phyloP scores from a whole-genome alignment of 2,329 filamentous ascomycete species.

The Monosporascus cannonballus region DNA sequence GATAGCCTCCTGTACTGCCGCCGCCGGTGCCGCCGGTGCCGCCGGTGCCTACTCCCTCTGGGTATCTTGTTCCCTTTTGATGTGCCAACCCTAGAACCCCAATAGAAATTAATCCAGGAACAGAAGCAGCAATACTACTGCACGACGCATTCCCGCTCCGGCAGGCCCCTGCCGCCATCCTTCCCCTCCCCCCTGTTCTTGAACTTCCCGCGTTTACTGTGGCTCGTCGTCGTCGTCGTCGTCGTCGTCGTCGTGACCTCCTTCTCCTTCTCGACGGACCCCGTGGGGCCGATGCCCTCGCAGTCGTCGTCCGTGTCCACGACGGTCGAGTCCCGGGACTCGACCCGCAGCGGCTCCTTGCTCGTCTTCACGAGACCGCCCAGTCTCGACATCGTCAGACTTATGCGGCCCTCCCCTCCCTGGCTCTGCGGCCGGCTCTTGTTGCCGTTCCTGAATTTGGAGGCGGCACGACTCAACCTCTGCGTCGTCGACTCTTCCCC shows the following conservation, averaged over 20 bases:
- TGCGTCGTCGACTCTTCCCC: slow-evolving; percentile 49
- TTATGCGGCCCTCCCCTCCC: slow-evolving; percentile 51
- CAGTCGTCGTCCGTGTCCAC: slow-evolving; percentile 18
- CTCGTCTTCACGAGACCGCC: slow-evolving; percentile 45
- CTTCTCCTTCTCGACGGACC: slow-evolving; percentile 15
- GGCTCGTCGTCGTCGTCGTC: slow-evolving; percentile 9
- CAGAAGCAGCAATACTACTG: slow-evolving; percentile 19
- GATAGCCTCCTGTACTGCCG: slow-evolving; percentile 11
- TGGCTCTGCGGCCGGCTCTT: slow-evolving; percentile 54
- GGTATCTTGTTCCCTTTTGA: slow-evolving; percentile 15
- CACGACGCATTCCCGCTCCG: slow-evolving; percentile 26
- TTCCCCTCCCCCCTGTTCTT: slow-evolving; percentile 11
- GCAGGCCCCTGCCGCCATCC: slow-evolving; percentile 17
- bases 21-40: slow-evolving; percentile 3
- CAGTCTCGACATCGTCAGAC: slow-evolving; percentile 50
- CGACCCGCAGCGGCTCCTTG: slow-evolving; percentile 39
- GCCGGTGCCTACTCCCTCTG: slow-evolving; percentile 2
- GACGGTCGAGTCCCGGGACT: slow-evolving; percentile 22
- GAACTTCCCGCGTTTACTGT: slow-evolving; percentile 10
- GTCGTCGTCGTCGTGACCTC: slow-evolving; percentile 10
- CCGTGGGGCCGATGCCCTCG: slow-evolving; percentile 14
- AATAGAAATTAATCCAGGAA: slow-evolving; percentile 3
- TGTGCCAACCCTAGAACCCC: slow-evolving; percentile 7
- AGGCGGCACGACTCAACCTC: slow-evolving; percentile 51
- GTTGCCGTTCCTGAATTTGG: slow-evolving; percentile 41